phyloP scores from a whole-genome alignment of 163 green algal genomes.

The Chloroidium sp. region DNA sequence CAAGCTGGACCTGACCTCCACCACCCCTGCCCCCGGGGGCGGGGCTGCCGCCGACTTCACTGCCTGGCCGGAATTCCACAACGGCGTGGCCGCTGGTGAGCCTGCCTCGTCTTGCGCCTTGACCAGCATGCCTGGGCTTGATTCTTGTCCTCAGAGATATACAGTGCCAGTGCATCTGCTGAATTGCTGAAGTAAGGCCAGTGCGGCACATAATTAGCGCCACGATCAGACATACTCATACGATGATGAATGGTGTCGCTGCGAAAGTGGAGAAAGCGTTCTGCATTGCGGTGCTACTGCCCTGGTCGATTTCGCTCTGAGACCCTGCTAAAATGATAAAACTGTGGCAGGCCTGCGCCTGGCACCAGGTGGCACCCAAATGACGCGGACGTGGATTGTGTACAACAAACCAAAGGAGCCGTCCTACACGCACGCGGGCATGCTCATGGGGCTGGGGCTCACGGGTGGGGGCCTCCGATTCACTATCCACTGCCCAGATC shows the following conservation, averaged over 20 bases:
- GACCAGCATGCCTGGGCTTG: no score
- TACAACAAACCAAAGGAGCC: constrained; percentile 61
- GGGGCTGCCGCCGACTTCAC: constrained; percentile 65
- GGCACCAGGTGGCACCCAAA: constrained; percentile 23
- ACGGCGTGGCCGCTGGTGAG: constrained; percentile 65
- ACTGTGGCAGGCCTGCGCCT: constrained; percentile 41
- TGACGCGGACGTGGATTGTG: constrained; percentile 71
- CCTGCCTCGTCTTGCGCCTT: neutral
- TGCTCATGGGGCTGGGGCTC: constrained; percentile 89
- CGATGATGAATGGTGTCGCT: no score
- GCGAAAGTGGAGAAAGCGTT: neutral
- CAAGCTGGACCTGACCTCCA: constrained; percentile 58
- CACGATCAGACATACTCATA: no score
- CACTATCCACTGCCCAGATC: no score
- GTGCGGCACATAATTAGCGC: no score
- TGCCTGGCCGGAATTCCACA: constrained; percentile 97
- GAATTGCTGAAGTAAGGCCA: no score
- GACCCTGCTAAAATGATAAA: neutral
- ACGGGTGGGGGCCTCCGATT: constrained; percentile 28
- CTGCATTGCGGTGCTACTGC: neutral
- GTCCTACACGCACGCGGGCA: constrained; percentile 71
- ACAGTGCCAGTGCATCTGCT: no score
- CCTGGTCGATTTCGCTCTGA: neutral
- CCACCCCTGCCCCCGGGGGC: constrained; percentile 22
- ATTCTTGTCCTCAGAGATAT: no score